Conservation (phyloP, 116 monocot species). For the Papilionanthe hybrid region DNA sequence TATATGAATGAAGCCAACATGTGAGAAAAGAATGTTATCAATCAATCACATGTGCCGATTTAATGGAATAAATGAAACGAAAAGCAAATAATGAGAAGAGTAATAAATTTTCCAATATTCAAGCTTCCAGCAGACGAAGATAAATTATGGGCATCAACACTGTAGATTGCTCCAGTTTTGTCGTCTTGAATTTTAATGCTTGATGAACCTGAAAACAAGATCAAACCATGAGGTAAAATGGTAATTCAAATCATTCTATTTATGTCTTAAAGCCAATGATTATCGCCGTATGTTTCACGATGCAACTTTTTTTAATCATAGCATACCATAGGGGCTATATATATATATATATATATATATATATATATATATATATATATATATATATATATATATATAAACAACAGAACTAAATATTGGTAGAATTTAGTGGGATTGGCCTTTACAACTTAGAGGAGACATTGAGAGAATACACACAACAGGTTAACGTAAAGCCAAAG, state of each 20-base stretch:
- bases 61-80: conserved; percentile 16
- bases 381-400: too few relatives aligned
- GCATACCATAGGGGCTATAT: too few relatives aligned
- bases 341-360: too few relatives aligned
- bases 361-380: too few relatives aligned
- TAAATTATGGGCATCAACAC: conserved; percentile 49
- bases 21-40: neutral
- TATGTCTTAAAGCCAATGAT: neutral
- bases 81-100: conserved; percentile 28
- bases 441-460: too few relatives aligned
- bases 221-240: conserved; percentile 1
- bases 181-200: conserved; percentile 70
- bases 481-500: too few relatives aligned
- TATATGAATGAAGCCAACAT: neutral
- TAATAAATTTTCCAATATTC: conserved; percentile 14
- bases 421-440: too few relatives aligned
- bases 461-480: too few relatives aligned
- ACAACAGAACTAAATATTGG: too few relatives aligned
- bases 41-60: neutral
- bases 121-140: conserved; percentile 27
- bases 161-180: conserved; percentile 56
- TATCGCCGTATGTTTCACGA: neutral
- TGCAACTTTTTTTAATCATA: too few relatives aligned
- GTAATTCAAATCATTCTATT: neutral
- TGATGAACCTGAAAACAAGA: conserved; percentile 62